Evolutionary conservation across 2,329 filamentous ascomycete genomes (phyloP).

Genomic region (Colletotrichum aenigma): DNA sequence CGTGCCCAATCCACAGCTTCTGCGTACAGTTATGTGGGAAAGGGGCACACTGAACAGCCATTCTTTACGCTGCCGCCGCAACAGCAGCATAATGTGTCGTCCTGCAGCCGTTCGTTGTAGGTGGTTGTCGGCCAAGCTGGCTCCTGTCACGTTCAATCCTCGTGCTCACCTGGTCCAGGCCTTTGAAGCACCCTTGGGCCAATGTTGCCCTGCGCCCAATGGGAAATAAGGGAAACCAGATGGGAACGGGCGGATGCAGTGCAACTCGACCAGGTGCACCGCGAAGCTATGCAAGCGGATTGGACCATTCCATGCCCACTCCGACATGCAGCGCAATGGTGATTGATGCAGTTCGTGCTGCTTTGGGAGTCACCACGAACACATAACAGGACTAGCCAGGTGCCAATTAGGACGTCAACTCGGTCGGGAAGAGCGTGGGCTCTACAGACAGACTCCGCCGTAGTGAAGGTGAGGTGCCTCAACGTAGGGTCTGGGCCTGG

Average conservation of each 20-base stretch:
- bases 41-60: neutral
- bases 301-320: neutral
- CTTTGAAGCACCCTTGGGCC: neutral
- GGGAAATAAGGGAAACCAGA: neutral
- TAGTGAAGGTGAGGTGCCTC: neutral
- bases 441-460: neutral
- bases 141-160: neutral
- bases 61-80: neutral
- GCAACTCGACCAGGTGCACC: neutral
- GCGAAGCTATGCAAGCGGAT: neutral
- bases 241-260: neutral
- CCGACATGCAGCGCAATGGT: neutral
- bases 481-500: neutral
- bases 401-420: neutral
- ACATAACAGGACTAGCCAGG: neutral
- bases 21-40: neutral
- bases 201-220: neutral
- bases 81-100: neutral
- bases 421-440: neutral
- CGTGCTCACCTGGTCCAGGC: neutral
- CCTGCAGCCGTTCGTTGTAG: neutral
- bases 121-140: neutral
- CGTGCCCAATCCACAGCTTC: neutral
- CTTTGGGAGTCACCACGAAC: neutral
- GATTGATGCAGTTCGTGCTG: conserved; percentile 6